phyloP scores from a whole-genome alignment of 2,329 filamentous ascomycete genomes.

The Monilinia fructigena region DNA sequence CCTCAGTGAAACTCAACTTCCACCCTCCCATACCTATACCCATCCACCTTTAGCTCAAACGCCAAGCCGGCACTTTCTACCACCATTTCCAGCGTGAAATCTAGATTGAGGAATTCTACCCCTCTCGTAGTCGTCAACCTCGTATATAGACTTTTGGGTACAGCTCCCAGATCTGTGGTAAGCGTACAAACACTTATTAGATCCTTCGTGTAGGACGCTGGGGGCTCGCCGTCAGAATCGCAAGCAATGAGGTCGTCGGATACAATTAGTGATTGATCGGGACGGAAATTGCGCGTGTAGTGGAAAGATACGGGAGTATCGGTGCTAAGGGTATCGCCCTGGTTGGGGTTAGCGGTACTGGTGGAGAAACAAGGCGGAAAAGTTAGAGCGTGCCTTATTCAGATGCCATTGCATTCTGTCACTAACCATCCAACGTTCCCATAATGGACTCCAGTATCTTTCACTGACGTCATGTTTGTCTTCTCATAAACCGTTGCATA shows the following conservation, averaged over 20 bases:
- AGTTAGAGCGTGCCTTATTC: constrained; percentile 53
- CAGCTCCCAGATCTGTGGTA: constrained; percentile 75
- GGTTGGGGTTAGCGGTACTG: background rate
- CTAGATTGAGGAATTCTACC: constrained; percentile 77
- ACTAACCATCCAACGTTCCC: constrained; percentile 81
- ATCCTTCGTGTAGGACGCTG: constrained; percentile 61
- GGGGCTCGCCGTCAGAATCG: constrained; percentile 56
- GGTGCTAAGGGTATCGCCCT: constrained; percentile 76
- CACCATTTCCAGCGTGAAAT: constrained; percentile 81
- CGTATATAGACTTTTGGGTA: constrained; percentile 72
- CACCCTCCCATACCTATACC: constrained; percentile 72
- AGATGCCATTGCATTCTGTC: constrained; percentile 87
- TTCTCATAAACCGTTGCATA: constrained; percentile 82
- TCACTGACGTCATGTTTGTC: constrained; percentile 70
- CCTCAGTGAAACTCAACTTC: constrained; percentile 73
- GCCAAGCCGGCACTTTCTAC: constrained; percentile 74
- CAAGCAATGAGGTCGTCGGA: constrained; percentile 79
- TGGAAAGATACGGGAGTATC: constrained; percentile 74
- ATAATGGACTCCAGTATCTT: constrained; percentile 75
- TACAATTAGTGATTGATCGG: constrained; percentile 72
- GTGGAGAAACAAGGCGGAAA: too few relatives aligned
- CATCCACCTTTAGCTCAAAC: constrained; percentile 78
- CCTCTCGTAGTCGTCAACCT: constrained; percentile 74
- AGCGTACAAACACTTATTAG: constrained; percentile 75
- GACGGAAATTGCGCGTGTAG: constrained; percentile 80